Evolutionary conservation across 371 early-diverging fungal genomes (phyloP).

Genomic region (Basidiobolus meristosporus): DNA sequence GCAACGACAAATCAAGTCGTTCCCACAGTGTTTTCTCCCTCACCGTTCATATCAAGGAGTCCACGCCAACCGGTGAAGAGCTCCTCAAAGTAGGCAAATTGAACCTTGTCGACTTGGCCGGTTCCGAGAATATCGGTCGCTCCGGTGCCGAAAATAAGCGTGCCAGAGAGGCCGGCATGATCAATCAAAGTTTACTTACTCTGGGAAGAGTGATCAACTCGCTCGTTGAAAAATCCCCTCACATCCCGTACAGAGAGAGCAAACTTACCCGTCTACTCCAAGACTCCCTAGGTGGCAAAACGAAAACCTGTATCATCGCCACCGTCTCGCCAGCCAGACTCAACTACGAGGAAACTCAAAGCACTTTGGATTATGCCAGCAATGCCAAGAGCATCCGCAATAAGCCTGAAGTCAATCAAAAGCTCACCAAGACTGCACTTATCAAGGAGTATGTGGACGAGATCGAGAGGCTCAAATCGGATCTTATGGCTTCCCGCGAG

Average conservation of each 20-base stretch:
- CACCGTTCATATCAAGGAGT: slow-evolving; percentile 66
- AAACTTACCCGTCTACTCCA: slow-evolving; percentile 91
- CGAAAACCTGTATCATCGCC: slow-evolving; percentile 90
- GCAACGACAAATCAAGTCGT: slow-evolving; percentile 82
- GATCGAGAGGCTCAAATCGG: slow-evolving; percentile 14
- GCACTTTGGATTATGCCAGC: slow-evolving; percentile 89
- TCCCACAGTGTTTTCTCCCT: slow-evolving; percentile 89
- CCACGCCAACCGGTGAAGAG: slow-evolving; percentile 58
- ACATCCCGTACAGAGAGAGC: slow-evolving; percentile 87
- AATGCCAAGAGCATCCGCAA: slow-evolving; percentile 89
- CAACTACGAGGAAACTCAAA: slow-evolving; percentile 73
- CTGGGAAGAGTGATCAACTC: slow-evolving; percentile 87
- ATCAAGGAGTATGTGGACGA: slow-evolving; percentile 40
- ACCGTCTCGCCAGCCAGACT: slow-evolving; percentile 66
- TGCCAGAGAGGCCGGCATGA: slow-evolving; percentile 80
- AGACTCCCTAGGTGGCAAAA: slow-evolving; percentile 84
- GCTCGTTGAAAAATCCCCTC: slow-evolving; percentile 54
- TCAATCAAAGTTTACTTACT: slow-evolving; percentile 79
- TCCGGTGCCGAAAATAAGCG: slow-evolving; percentile 77
- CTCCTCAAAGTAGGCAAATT: slow-evolving; percentile 76
- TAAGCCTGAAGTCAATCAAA: slow-evolving; percentile 73
- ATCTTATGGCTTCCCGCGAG: slow-evolving; percentile 31
- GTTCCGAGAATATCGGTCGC: slow-evolving; percentile 83
- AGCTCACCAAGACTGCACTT: slow-evolving; percentile 51
- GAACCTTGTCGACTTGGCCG: slow-evolving; percentile 95